Evolutionary conservation across 805 yeast genomes (phyloP).

Genomic region (Starmerella davenportii): DNA sequence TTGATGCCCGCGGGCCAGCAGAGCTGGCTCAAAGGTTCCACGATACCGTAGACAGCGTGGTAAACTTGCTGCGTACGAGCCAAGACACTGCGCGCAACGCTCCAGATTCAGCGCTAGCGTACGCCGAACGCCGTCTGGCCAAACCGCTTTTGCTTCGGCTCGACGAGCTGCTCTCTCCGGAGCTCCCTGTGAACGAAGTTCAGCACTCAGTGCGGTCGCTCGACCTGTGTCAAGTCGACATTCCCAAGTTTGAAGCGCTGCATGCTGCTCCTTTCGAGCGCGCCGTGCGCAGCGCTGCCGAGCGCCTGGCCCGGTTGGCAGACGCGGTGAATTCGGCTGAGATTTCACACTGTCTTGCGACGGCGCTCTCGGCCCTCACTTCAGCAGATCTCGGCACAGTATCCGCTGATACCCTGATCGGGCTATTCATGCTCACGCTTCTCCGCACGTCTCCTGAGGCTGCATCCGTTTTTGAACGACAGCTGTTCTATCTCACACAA

Average conservation of each 20-base stretch:
- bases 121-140: constrained; percentile 52
- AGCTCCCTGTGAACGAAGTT: constrained; percentile 6
- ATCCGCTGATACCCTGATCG: constrained; percentile 69
- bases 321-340: constrained; percentile 16
- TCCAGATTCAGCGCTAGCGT: constrained; percentile 31
- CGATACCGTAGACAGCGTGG: constrained; percentile 3
- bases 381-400: constrained; percentile 21
- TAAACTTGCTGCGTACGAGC: not conserved
- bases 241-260: constrained; percentile 20
- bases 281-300: constrained; percentile 29
- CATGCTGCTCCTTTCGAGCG: constrained; percentile 17
- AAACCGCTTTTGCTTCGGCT: constrained; percentile 46
- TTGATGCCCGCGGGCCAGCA: constrained; percentile 5
- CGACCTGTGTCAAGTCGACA: constrained; percentile 29
- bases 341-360: constrained; percentile 25
- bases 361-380: constrained; percentile 35
- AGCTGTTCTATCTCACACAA: constrained; percentile 44
- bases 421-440: constrained; percentile 54
- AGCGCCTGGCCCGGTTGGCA: constrained; percentile 18
- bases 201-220: constrained; percentile 18
- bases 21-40: constrained; percentile 12
- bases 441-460: constrained; percentile 36
- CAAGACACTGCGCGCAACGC: not conserved
- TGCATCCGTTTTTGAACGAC: constrained; percentile 34
- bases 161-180: constrained; percentile 18